Conservation (phyloP, 2,329 filamentous ascomycete species). For the Diaporthe velutina region DNA sequence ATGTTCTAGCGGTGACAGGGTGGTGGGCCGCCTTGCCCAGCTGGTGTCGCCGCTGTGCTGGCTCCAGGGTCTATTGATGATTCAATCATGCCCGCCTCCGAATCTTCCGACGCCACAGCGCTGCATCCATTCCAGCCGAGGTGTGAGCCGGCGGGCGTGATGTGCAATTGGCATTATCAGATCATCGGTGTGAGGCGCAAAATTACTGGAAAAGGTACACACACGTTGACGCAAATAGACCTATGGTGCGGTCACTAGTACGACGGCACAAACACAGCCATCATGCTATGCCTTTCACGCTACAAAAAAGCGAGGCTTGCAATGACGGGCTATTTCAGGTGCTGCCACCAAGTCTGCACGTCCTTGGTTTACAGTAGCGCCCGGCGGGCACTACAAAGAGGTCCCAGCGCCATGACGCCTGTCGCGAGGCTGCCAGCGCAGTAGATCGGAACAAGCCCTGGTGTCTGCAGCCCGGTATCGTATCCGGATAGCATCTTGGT, state of each 20-base stretch:
- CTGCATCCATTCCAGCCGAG: constrained; percentile 4
- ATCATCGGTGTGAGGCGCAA: background rate
- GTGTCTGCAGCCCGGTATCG: constrained; percentile 14
- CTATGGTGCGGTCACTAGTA: constrained; percentile 25
- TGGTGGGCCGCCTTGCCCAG: constrained; percentile 10
- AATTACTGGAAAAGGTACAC: background rate
- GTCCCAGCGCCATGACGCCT: constrained; percentile 10
- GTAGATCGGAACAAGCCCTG: constrained; percentile 8
- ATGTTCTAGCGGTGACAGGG: constrained; percentile 37
- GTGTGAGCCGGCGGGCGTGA: background rate
- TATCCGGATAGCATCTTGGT: background rate
- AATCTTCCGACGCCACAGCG: constrained; percentile 19
- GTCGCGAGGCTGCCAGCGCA: constrained; percentile 19
- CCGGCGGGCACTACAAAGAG: constrained; percentile 20
- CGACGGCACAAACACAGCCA: constrained; percentile 17
- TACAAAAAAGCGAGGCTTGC: constrained; percentile 25
- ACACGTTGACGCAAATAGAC: background rate
- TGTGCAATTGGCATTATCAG: background rate
- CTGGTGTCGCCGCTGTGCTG: background rate
- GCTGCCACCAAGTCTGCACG: constrained; percentile 13
- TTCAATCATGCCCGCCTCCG: constrained; percentile 15
- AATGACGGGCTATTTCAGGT: constrained; percentile 20
- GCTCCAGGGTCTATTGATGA: constrained; percentile 17
- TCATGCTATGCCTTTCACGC: constrained; percentile 23
- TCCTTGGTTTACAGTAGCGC: constrained; percentile 21